phyloP scores from a whole-genome alignment of 768 basidiomycete species.

The Rhodotorula graminis region DNA sequence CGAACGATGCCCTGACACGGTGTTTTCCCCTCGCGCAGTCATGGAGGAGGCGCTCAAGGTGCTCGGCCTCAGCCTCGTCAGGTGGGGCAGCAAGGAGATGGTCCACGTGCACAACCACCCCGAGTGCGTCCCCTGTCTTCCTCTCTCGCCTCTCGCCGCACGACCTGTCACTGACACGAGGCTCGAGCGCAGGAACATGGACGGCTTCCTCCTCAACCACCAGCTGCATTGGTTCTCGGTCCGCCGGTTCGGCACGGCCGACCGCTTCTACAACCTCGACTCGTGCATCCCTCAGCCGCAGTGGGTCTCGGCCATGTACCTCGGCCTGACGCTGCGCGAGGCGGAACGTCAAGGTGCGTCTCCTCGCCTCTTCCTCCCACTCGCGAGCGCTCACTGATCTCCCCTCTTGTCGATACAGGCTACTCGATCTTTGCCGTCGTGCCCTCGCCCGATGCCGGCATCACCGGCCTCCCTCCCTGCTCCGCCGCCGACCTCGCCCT shows the following conservation, averaged over 20 bases:
- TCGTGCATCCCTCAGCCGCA: slow-evolving; percentile 36
- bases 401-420: not conserved
- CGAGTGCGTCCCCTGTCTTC: slow-evolving; percentile 18
- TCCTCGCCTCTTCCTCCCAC: not conserved
- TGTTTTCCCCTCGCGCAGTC: slow-evolving; percentile 20
- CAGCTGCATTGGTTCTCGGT: slow-evolving; percentile 40
- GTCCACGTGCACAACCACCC: slow-evolving; percentile 21
- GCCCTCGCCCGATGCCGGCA: slow-evolving; percentile 12
- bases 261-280: slow-evolving; percentile 41
- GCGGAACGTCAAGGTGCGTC: slow-evolving; percentile 38
- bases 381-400: no score
- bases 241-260: slow-evolving; percentile 16
- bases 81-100: slow-evolving; percentile 39
- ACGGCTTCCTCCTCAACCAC: slow-evolving; percentile 42
- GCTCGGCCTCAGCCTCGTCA: slow-evolving; percentile 32
- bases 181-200: slow-evolving; percentile 5
- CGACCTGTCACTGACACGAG: not conserved
- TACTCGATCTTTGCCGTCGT: slow-evolving; percentile 42
- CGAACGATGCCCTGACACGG: no score
- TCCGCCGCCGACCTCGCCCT: slow-evolving; percentile 16
- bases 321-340: slow-evolving; percentile 40
- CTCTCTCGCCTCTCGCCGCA: no score
- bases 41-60: slow-evolving; percentile 41
- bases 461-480: slow-evolving; percentile 17
- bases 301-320: slow-evolving; percentile 38